Evolutionary conservation across 495 filamentous ascomycete species (phyloP), one percentile per base, ranked within the genome.

Genomic region (Cryomyces antarcticus): DNA sequence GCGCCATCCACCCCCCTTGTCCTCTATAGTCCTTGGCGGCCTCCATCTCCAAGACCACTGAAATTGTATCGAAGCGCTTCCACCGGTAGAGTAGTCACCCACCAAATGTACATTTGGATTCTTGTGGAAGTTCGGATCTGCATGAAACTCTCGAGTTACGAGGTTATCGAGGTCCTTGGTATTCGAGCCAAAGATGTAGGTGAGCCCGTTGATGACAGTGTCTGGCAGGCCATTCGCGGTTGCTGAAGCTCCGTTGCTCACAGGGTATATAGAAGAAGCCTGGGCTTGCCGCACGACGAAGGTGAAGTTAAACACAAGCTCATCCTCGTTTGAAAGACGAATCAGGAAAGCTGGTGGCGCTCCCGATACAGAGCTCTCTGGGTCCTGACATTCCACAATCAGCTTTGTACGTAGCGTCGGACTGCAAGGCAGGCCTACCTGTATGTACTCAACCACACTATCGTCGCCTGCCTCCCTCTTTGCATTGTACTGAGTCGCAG

Each of bases 31-130:
- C 64, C 84, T 93, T 11, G 89, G 89, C 10, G 89, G 85, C 50
- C 80, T 82, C 89, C 89, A 97, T 65, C 72, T 83, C 89, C 89
- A 97, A 13, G 76, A 75, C 83, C 88, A 97, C 30, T 89, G 78
- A 56, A 95, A 94, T 27, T 87, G 78, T 39, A 94, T 80, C 4
- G 83, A 86, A 7, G 77, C 63, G 46, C 68, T 80, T 12, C 85
- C 84, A 7, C 71, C 76, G 1, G 89, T 97, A 0, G 74, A 68
- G 58, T 73, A 94, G 56, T 89, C 84, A 0, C 89, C 89, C 6
- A 96, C 75, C 10, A 97, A 64, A 46, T 88, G 80, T 9, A 97
- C 89, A 59, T 94, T 95, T 27, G 85, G 72, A 51, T 96, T 95
- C 55, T 93, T 94, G 64, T 97, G 89, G 29, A 97, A 64, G 57